Percentiles rank a stretch among this genome's conserved stretches.
Conservation (phyloP, 345 rosid species). For the Brassica nigra region DNA sequence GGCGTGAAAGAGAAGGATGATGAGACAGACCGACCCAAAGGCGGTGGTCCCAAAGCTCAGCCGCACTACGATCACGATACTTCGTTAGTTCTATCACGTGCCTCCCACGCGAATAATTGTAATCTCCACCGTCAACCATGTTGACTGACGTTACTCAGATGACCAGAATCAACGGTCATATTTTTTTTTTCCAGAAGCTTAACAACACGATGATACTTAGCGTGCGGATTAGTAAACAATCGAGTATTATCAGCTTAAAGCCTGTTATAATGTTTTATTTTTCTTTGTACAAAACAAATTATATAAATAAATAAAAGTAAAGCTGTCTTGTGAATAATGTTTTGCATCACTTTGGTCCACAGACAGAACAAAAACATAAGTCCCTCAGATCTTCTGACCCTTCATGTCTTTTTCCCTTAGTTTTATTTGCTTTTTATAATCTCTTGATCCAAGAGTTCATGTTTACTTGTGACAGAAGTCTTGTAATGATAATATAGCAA, state of each 20-base stretch:
- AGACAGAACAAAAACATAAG: constrained; percentile 40
- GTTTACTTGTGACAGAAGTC: constrained; percentile 45
- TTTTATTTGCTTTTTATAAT: constrained; percentile 24
- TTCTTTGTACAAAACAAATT: not conserved
- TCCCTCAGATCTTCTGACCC: constrained; percentile 31
- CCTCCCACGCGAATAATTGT: constrained; percentile 3
- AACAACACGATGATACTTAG: constrained; percentile 43
- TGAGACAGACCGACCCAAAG: constrained; percentile 30
- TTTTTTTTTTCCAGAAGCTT: too few relatives aligned
- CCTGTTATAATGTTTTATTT: constrained; percentile 22
- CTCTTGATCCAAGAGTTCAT: constrained; percentile 42
- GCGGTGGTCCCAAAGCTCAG: constrained; percentile 35
- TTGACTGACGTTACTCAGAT: not conserved
- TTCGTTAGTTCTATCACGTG: constrained; percentile 22
- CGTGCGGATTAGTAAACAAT: constrained; percentile 44
- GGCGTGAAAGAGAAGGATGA: constrained; percentile 43
- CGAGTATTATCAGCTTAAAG: constrained; percentile 39
- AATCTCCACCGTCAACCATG: not conserved
- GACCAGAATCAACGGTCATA: constrained; percentile 18
- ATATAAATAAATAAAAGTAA: not conserved
- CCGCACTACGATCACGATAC: constrained; percentile 29
- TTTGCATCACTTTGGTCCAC: constrained; percentile 35
- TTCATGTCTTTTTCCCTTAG: not conserved
- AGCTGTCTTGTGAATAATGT: constrained; percentile 30
- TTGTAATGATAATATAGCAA: constrained; percentile 29